Evolutionary conservation across 345 rosid genomes (phyloP).

Genomic region (Eucalyptus cloeziana): DNA sequence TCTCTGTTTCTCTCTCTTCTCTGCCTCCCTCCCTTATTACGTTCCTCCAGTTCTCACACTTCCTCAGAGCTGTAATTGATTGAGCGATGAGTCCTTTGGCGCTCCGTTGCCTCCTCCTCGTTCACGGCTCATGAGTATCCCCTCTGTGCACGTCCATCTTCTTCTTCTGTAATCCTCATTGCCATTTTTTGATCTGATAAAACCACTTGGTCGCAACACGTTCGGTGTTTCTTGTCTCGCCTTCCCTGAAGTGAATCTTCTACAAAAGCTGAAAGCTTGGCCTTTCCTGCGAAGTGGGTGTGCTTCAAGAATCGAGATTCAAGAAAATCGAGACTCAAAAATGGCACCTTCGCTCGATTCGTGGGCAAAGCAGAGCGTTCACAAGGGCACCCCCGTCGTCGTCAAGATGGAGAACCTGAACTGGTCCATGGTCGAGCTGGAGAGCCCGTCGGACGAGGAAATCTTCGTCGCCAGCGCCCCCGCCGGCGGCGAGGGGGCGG

Average conservation of each 20-base stretch:
- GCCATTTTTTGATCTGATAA: not conserved
- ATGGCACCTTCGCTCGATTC: conserved; percentile 81
- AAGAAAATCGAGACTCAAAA: not conserved
- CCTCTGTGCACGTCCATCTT: not conserved
- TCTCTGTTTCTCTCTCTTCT: not conserved
- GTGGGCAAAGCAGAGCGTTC: conserved; percentile 55
- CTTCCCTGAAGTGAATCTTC: not conserved
- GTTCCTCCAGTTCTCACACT: not conserved
- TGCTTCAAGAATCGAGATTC: not conserved
- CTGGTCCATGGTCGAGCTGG: conserved; percentile 95
- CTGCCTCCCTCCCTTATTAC: not conserved
- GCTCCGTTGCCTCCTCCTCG: not conserved
- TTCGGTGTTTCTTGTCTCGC: not conserved
- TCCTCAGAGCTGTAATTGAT: conserved; percentile 36
- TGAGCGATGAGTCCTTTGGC: conserved; percentile 4
- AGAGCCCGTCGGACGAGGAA: conserved; percentile 72
- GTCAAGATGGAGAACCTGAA: conserved; percentile 95
- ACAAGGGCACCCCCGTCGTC: conserved; percentile 87
- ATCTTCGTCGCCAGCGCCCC: conserved; percentile 18
- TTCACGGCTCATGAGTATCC: not conserved
- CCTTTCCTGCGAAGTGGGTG: not conserved
- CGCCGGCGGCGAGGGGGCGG: conserved; percentile 5
- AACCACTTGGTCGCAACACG: not conserved
- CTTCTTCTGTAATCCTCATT: not conserved
- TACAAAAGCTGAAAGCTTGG: not conserved